Conservation (phyloP, 345 rosid species). For the Diplotaxis tenuifolia region DNA sequence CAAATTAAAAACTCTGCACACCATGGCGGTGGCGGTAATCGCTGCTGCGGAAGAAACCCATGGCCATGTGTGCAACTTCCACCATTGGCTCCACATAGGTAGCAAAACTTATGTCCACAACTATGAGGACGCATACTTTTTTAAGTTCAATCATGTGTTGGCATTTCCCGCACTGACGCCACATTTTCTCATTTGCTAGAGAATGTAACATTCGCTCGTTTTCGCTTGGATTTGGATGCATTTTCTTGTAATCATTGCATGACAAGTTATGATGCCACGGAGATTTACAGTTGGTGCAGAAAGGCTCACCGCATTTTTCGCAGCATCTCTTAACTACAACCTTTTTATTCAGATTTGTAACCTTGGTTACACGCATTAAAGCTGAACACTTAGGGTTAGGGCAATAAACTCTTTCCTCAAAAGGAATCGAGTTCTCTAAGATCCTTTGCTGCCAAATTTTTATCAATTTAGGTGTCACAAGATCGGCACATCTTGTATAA, state of each 20-base stretch:
- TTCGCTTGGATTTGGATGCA: background rate
- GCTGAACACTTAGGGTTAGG: constrained; percentile 8
- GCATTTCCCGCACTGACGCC: background rate
- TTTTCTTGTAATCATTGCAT: background rate
- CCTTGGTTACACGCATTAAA: no score
- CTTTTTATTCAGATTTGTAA: no score
- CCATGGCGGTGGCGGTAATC: no score
- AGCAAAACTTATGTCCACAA: background rate
- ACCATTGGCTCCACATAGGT: background rate
- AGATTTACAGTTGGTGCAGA: constrained; percentile 2
- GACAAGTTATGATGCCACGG: background rate
- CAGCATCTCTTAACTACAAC: constrained; percentile 34
- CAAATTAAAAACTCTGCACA: no score
- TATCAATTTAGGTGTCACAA: constrained; percentile 53
- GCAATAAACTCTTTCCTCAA: constrained; percentile 26
- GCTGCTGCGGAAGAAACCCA: no score
- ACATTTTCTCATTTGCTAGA: background rate
- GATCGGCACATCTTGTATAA: constrained; percentile 43
- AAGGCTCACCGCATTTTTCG: background rate
- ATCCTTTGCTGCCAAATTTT: constrained; percentile 45
- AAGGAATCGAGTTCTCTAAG: constrained; percentile 59
- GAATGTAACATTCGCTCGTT: background rate
- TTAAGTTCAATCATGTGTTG: background rate
- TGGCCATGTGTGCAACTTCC: background rate
- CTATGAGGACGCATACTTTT: no score